Evolutionary conservation across 78 protist species (phyloP), one percentile per base, ranked within the genome.

Genomic region (Emiliania huxleyi): DNA sequence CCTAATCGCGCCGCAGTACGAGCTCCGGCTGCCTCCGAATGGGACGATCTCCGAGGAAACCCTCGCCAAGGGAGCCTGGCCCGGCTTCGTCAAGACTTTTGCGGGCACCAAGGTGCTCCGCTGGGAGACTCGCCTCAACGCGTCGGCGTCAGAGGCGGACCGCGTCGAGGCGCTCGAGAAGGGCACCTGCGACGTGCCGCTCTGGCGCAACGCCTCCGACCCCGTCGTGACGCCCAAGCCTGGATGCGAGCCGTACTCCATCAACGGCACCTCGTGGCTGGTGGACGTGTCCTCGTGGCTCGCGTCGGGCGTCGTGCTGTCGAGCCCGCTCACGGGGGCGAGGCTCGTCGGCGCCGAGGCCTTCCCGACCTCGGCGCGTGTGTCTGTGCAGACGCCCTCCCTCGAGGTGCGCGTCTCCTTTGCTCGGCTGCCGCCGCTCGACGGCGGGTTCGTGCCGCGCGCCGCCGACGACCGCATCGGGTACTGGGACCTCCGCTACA

Each of bases 391-490:
- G 75, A 12, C 75, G 23, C 23, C 75, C 37, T 29, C 37, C 43
- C 44, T 35, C 19, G 44, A 73, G 42, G 15, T 73, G 33, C 83
- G 18, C 2, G 11, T 73, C 44, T 73, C 83, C 43, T 12, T 73
- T 18, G 83, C 83, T 2, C 19, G n/a, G 42, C 43, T 73, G 42
- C 83, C 83, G 43, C 43, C 37, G 22, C 43, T 37, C 18, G 37
- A 37, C 44, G 44, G 44, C 23, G 11, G 55, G 23, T 48, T 48
- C 55, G 33, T 62, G 38, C 46, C 87, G 48, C 87, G 87, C 15
- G 37, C 21, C 26, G 87, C 87, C 29, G 87, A 77, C 87, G 45
- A 38, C 52, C 87, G 87, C 35, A 49, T 77, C 40, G 87, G 87
- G 37, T 77, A 42, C 48, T 77, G 18, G 21, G 18, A 18, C 35